Base-by-base conservation (phyloP, 1,284 basidiomycete genomes). In the Pyrrhoderma noxium region DNA sequence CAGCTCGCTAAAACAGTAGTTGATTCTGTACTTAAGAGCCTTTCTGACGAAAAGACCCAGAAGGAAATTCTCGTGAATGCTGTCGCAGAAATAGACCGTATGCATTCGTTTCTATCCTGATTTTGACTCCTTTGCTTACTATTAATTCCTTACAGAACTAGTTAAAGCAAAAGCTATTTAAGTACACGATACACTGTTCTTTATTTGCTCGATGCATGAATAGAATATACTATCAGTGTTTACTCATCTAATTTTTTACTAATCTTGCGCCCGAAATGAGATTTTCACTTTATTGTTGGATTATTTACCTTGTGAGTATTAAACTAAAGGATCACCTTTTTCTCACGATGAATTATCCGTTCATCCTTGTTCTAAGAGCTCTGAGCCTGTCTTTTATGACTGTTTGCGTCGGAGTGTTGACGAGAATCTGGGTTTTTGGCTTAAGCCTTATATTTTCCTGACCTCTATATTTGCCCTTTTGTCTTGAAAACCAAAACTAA, bases 31-130 rank as follows among this genome's bases (percentile, higher is more conserved):
- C 74, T 91, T 61, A 81, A 85, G 63, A 77, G 77, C 62, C 72
- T 99, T 60, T 75, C 79, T 67, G 93, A 98, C 62, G 89, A 94
- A 65, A 96, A 91, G 78, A 83, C 87, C 54, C 94, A 95, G 78
- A 89, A 83, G 70, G 92, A 96, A 53, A 85, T 99, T 63, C 77
- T 99, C 56, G 68, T 80, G 58, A 81, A 82, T 65, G 90, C 93
- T 57, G 76, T 99, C 57, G 73, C 80, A 49, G 93, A 98, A 73
- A 81, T 99, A 62, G 96, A 99, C 74, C 82, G 93, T 95, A 65
- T 22, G 14, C 39, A 11, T 48, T 34, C 36, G 23, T n/a, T 40
- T 23, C 27, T 8, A 48, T 49, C 58, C 66, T 42, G 60, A 43
- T 18, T 40, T 31, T 50, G 22, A 31, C 5, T 40, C 21, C 16